Evolutionary conservation across 73 alveolate genomes (phyloP), one percentile per base, ranked within the genome.

Genomic region (Durusdinium trenchii): DNA sequence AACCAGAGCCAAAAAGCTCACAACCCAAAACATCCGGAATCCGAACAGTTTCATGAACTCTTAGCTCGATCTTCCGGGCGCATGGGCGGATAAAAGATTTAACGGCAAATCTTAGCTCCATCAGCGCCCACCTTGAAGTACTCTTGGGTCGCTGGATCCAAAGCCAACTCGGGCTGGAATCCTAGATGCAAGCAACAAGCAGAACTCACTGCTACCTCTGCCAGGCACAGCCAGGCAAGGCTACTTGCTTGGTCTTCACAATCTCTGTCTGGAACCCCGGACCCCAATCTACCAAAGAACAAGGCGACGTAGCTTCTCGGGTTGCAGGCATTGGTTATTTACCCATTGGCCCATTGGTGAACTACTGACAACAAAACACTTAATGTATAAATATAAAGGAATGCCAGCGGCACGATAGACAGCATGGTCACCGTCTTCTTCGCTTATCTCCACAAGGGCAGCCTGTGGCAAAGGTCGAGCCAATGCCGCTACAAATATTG

Each of bases 111-210:
- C 69, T 16, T 16, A 57, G 69, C 23, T 57, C 32, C 69, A 57
- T 16, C n/a, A 57, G 69, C 69, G 12, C 75, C 52, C 18, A 52
- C 98, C 89, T 91, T 91, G 98, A 91, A 91, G 60, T 91, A 91
- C 45, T 91, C 98, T 78, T 47, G 87, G 48, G 98, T 91, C 61
- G 18, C 51, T 7, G 73, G 61, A 78, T 91, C 98, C 60, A 91
- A 28, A 2, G 98, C 98, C 36, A 91, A n/a, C 98, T 91, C 98
- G 16, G 98, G 98, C 60, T 91, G 98, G n/a, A 91, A 91, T n/a
- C 98, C 98, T 91, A 45, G 67, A 50, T 6, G 42, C 10, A 20
- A 42, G 57, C 57, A 42, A 7, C 54, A 18, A 35, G 32, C 42
- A 0, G 3, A 20, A 3, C n/a, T 35, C 9, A 30, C n/a, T 16